Evolutionary conservation across 192 early-diverging fungal genomes (phyloP).

Genomic region (Linnemannia exigua): DNA sequence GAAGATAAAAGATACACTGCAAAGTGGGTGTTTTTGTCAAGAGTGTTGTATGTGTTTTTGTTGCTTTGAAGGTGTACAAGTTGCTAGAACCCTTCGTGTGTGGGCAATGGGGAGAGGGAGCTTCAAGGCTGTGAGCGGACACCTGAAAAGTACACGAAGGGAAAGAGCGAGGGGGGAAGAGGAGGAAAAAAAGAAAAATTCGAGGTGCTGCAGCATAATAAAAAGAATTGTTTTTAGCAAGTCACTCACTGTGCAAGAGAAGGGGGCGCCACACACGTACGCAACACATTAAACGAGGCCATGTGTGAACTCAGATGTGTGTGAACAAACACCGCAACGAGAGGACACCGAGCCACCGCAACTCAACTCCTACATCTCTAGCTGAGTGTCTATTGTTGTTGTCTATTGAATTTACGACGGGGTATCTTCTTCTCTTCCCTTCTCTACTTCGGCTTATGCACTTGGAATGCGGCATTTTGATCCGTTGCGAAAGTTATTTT

Average conservation of each 20-base stretch:
- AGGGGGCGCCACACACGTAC: conserved; percentile 5
- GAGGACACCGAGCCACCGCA: background rate
- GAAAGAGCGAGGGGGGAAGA: conserved; percentile 18
- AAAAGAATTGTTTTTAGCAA: background rate
- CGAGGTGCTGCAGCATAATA: background rate
- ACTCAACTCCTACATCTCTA: too few species aligned
- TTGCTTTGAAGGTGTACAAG: background rate
- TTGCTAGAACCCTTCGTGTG: conserved; percentile 8
- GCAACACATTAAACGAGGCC: too few species aligned
- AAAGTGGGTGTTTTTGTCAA: background rate
- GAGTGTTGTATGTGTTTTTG: background rate
- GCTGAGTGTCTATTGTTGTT: too few species aligned
- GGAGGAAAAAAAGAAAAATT: conserved; percentile 9
- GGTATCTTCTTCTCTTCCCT: too few species aligned
- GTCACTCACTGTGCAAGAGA: too few species aligned
- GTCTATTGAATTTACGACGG: too few species aligned
- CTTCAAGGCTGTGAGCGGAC: background rate
- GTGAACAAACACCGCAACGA: background rate
- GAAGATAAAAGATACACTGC: background rate
- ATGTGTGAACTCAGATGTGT: background rate
- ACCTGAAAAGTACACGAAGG: conserved; percentile 20
- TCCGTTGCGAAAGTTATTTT: background rate
- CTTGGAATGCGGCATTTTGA: too few species aligned
- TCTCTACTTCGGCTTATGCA: too few species aligned
- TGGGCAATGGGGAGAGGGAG: background rate